Conservation (phyloP, 2,329 filamentous ascomycete genomes). For the Dryadomyces quercivorus region DNA sequence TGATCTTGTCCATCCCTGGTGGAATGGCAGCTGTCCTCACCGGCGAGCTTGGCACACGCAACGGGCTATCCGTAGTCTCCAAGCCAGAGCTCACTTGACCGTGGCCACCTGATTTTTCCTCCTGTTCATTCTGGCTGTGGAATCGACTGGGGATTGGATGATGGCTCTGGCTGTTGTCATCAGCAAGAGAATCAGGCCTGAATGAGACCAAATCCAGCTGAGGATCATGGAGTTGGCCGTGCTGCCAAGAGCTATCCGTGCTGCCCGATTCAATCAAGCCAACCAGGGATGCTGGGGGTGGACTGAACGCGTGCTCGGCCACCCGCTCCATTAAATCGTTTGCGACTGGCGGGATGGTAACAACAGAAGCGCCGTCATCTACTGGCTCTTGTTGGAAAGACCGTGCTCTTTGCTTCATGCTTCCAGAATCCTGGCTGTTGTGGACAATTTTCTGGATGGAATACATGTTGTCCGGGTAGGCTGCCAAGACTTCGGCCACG, state of each 20-base stretch:
- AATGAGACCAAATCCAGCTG: neutral
- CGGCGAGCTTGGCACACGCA: conserved; percentile 4
- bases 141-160: neutral
- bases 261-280: neutral
- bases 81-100: neutral
- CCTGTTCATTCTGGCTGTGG: neutral
- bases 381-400: neutral
- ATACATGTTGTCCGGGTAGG: conserved; percentile 8
- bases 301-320: neutral
- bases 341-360: neutral
- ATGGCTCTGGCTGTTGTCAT: neutral
- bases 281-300: neutral
- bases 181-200: neutral
- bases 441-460: neutral
- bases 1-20: neutral
- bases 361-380: neutral
- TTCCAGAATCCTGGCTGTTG: neutral
- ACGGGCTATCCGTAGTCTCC: neutral
- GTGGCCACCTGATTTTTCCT: neutral
- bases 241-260: conserved; percentile 5
- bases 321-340: neutral
- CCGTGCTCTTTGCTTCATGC: neutral
- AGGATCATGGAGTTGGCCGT: conserved; percentile 5
- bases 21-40: conserved; percentile 2
- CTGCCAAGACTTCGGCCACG: conserved; percentile 6